phyloP scores from a whole-genome alignment of 768 basidiomycete genomes.

The Tricholoma flavovirens region DNA sequence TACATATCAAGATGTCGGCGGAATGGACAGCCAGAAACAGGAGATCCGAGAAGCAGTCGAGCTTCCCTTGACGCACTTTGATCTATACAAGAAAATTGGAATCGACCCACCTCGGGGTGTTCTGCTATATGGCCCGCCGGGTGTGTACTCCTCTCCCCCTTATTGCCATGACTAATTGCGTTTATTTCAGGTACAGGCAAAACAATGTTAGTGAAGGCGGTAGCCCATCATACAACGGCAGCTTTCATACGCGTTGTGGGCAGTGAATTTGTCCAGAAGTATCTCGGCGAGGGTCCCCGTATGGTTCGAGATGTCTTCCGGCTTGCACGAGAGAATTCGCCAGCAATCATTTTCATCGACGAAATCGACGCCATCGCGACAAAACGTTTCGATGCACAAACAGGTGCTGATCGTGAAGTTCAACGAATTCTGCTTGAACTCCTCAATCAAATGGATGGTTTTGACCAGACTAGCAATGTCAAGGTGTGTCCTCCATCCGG shows the following conservation, averaged over 20 bases:
- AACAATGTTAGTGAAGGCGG: constrained; percentile 99
- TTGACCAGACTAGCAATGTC: constrained; percentile 97
- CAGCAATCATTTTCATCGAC: constrained; percentile 99
- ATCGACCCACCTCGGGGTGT: constrained; percentile 99
- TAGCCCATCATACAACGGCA: constrained; percentile 95
- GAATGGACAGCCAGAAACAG: constrained; percentile 97
- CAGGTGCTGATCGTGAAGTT: constrained; percentile 97
- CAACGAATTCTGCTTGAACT: constrained; percentile 97
- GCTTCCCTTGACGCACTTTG: constrained; percentile 92
- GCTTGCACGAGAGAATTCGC: constrained; percentile 93
- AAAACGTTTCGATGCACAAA: constrained; percentile 99
- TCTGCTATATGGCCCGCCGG: constrained; percentile 93
- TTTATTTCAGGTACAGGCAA: constrained; percentile 82
- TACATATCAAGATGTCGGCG: constrained; percentile 89
- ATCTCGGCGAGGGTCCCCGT: constrained; percentile 96
- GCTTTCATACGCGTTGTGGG: constrained; percentile 98
- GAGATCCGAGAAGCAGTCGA: constrained; percentile 99
- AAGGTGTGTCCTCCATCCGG: constrained; percentile 57
- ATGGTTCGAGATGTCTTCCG: constrained; percentile 99
- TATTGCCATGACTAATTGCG: not conserved
- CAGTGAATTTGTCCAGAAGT: constrained; percentile 99
- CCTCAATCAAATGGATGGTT: constrained; percentile 99
- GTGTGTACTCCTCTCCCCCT: constrained; percentile 32
- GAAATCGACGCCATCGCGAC: constrained; percentile 99
- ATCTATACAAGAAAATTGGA: constrained; percentile 98